These are phyloP conservation scores for Ophiostoma ulmi DNA, from an alignment of 2,329 filamentous ascomycete genomes.

Conservation along the genomic window DNA sequence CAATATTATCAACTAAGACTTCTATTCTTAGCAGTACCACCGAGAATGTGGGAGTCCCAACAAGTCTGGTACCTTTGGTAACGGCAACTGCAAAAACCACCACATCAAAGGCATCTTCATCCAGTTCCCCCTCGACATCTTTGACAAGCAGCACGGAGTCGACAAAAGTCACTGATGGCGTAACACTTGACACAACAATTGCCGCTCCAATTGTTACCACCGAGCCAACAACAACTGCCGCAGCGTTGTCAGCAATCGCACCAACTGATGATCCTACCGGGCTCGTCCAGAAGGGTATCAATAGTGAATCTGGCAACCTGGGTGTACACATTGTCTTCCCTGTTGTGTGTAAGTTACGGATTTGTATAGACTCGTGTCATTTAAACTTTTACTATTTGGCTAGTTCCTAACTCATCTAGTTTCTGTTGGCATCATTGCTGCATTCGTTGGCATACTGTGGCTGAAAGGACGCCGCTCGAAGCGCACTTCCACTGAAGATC, in stretches of 20 bases:
- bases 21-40: background rate
- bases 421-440: background rate
- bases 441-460: background rate
- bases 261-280: background rate
- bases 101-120: background rate
- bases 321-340: background rate
- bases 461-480: background rate
- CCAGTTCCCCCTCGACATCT: background rate
- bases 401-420: background rate
- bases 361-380: background rate
- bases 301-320: background rate
- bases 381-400: background rate
- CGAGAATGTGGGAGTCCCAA: too few relatives aligned
- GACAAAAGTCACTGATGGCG: background rate
- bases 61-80: background rate
- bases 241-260: background rate
- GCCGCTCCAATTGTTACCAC: background rate
- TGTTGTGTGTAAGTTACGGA: background rate
- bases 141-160: background rate
- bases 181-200: background rate
- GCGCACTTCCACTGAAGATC: background rate
- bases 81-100: background rate
- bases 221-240: background rate
- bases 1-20: too few relatives aligned
- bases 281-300: background rate